A percentile compares a stretch with the other conserved stretches of the same genome.
These are phyloP conservation scores for Solanum hybrid DNA, from an alignment of 305 asterid species.

Conservation along the genomic window DNA sequence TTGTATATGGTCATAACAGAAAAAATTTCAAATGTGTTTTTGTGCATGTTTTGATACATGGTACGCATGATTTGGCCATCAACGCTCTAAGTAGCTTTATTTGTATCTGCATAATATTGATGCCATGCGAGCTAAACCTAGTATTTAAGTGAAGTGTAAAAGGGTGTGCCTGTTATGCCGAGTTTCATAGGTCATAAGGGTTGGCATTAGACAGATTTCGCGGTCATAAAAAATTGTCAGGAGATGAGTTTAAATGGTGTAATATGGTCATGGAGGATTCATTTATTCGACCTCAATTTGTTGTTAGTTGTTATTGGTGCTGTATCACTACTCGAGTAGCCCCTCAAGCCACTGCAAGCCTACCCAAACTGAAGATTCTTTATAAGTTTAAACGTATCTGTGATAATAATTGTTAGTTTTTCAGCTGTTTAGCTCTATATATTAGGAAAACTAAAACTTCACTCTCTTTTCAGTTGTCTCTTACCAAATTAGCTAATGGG, in stretches of 20 bases:
- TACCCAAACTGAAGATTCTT: not conserved
- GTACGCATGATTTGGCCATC: not conserved
- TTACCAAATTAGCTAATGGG: constrained; percentile 31
- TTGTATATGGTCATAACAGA: too few species aligned
- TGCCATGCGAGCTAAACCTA: not conserved
- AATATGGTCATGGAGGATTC: not conserved
- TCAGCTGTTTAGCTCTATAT: not conserved
- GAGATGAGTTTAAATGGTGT: not conserved
- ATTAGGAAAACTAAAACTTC: not conserved
- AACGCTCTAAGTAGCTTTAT: not conserved
- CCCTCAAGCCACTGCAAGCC: not conserved
- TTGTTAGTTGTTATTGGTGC: not conserved
- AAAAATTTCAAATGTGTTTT: too few species aligned
- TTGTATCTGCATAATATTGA: not conserved
- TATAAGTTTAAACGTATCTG: not conserved
- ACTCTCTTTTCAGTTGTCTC: not conserved
- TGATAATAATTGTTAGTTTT: not conserved
- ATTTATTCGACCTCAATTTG: too few species aligned
- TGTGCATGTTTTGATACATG: too few species aligned
- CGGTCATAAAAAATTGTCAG: not conserved
- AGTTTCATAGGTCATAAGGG: not conserved
- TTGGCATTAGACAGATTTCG: not conserved
- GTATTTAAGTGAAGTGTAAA: not conserved
- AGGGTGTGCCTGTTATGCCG: not conserved
- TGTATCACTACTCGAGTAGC: not conserved